These are phyloP conservation scores for Pseudogymnoascus sp. DNA, from an alignment of 2,329 filamentous ascomycete species.

Conservation along the genomic window DNA sequence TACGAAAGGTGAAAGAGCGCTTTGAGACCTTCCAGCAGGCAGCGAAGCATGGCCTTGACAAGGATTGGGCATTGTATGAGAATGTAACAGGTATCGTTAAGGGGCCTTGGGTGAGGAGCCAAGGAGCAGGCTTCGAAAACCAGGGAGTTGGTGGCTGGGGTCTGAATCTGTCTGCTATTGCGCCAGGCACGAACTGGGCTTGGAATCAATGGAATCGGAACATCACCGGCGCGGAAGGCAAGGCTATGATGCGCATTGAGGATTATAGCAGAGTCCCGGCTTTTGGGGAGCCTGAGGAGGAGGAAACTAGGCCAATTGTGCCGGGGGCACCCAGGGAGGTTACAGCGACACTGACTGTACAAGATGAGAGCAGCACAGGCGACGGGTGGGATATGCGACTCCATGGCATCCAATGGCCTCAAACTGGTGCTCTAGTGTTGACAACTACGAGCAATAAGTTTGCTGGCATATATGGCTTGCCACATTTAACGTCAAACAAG, in stretches of 20 bases:
- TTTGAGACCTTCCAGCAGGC: conserved; percentile 44
- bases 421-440: conserved; percentile 69
- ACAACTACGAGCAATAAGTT: conserved; percentile 92
- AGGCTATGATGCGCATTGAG: conserved; percentile 59
- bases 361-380: conserved; percentile 60
- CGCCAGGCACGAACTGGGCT: conserved; percentile 58
- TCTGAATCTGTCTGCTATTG: conserved; percentile 57
- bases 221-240: conserved; percentile 63
- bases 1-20: conserved; percentile 56
- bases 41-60: not conserved
- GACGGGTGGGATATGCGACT: conserved; percentile 72
- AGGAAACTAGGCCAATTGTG: not conserved
- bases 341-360: conserved; percentile 59
- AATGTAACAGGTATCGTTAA: conserved; percentile 28
- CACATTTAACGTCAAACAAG: conserved; percentile 63
- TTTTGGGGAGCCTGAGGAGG: conserved; percentile 24
- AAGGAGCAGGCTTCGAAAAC: conserved; percentile 2
- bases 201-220: conserved; percentile 64
- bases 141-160: conserved; percentile 28
- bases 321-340: conserved; percentile 47
- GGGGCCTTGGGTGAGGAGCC: conserved; percentile 25
- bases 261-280: conserved; percentile 29
- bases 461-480: conserved; percentile 80
- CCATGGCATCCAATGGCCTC: conserved; percentile 78
- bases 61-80: conserved; percentile 22